A percentile compares a stretch with the other conserved stretches of the same genome.
These are phyloP conservation scores for Brasilioporus rufonigricans DNA, from an alignment of 768 basidiomycete genomes.

Conservation along the genomic window DNA sequence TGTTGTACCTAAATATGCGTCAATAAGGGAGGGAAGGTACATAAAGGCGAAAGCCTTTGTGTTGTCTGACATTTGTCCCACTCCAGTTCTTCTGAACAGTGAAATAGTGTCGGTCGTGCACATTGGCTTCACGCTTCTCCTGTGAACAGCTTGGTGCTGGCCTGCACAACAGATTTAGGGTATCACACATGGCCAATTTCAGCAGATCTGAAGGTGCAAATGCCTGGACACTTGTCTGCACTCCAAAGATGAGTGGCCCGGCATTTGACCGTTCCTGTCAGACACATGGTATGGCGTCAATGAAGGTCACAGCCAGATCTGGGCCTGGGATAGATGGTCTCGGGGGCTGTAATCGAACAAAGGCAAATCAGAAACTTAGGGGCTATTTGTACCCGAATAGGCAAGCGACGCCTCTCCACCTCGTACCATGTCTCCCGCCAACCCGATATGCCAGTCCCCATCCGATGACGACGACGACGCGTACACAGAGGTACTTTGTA, in stretches of 20 bases:
- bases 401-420: neutral
- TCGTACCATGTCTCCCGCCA: neutral
- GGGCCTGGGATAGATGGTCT: too few relatives aligned
- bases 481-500: conserved; percentile 20
- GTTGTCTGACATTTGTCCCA: neutral
- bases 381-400: neutral
- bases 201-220: neutral
- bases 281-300: neutral
- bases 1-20: neutral
- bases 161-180: neutral
- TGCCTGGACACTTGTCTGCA: conserved; percentile 9
- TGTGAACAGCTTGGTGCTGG: too few relatives aligned
- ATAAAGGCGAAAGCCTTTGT: neutral
- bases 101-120: neutral
- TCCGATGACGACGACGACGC: conserved; percentile 22
- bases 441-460: neutral
- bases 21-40: neutral
- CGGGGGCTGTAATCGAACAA: neutral
- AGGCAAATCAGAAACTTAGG: neutral
- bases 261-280: neutral
- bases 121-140: too few relatives aligned
- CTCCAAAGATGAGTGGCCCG: neutral
- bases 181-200: neutral
- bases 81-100: neutral
- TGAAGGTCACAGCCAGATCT: neutral